Evolutionary conservation across 768 basidiomycete species (phyloP), one percentile per base, ranked within the genome.

Genomic region (Tephrocybe sp.): DNA sequence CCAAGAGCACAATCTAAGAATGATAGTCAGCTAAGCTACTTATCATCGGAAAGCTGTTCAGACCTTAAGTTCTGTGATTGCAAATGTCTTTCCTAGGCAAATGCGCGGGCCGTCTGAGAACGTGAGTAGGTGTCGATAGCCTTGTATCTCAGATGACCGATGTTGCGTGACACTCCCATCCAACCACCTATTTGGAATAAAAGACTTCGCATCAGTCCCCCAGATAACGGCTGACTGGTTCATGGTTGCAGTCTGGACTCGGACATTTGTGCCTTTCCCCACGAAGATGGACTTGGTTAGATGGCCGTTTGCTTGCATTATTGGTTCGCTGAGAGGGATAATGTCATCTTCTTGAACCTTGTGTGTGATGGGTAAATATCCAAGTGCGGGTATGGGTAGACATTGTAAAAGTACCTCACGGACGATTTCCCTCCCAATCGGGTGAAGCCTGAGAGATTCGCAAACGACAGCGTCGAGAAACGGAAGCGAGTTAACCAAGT

Each of bases 121-220:
- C 2, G 72, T 72, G 48, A 74, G 62, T 2, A 77, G 41, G 34
- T 78, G 75, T 8, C 64, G 60, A 43, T 72, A 66, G 2, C 72
- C 71, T 33, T 67, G 68, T 28, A 73, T 56, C 24, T 66, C 68
- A 33, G 68, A 62, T 9, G 69, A 70, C 4, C 54, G 26, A 6
- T 44, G 50, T 7, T 41, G 23, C 3, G 26, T 17, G 20, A 56
- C 49, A 36, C 56, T 55, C 3, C 62, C 58, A 3, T 68, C 59
- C 7, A 73, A 54, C 77, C 78, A 79, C 4, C 77, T 67, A 41
- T 70, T 68, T 1, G 76, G 78, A 7, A 66, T 63, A 58, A 78
- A 79, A 38, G 69, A 62, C 21, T 59, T 67, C 17, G 75, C 74
- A 38, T 75, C 71, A 0, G 64, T 45, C 2, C 81, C 80, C 73